phyloP scores from a whole-genome alignment of 345 rosid genomes.

The Angophora floribunda region DNA sequence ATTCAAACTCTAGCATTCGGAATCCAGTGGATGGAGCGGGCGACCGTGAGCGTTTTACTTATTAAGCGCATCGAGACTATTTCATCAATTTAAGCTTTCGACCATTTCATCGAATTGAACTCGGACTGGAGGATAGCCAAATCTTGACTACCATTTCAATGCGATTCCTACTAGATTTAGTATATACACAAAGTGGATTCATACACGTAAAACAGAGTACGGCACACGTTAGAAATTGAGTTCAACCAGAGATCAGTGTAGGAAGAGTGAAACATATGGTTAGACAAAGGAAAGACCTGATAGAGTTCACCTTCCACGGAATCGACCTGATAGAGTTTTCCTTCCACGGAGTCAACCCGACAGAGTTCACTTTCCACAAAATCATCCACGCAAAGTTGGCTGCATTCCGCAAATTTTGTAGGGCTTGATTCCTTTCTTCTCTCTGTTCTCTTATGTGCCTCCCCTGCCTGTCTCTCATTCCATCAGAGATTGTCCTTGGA shows the following conservation, averaged over 20 bases:
- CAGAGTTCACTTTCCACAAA: neutral
- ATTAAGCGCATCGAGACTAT: neutral
- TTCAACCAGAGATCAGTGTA: neutral
- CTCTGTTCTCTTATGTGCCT: neutral
- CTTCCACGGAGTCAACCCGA: neutral
- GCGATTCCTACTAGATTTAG: neutral
- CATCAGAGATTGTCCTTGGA: too few relatives aligned
- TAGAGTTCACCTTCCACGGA: neutral
- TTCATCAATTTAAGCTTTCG: too few relatives aligned
- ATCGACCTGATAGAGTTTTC: neutral
- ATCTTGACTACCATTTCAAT: neutral
- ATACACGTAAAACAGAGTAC: fast-evolving
- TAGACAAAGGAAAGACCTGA: neutral
- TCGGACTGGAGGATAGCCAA: neutral
- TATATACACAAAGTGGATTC: neutral
- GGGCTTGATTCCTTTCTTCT: neutral
- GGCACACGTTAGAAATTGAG: neutral
- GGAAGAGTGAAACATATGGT: neutral
- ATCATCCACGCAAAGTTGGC: neutral
- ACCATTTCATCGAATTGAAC: neutral
- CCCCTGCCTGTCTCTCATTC: neutral
- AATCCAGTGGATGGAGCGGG: neutral
- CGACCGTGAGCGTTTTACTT: neutral
- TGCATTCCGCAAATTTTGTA: neutral
- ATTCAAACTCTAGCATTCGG: neutral